Conservation (phyloP, 2,329 filamentous ascomycete species). For the Colletotrichum sojae region DNA sequence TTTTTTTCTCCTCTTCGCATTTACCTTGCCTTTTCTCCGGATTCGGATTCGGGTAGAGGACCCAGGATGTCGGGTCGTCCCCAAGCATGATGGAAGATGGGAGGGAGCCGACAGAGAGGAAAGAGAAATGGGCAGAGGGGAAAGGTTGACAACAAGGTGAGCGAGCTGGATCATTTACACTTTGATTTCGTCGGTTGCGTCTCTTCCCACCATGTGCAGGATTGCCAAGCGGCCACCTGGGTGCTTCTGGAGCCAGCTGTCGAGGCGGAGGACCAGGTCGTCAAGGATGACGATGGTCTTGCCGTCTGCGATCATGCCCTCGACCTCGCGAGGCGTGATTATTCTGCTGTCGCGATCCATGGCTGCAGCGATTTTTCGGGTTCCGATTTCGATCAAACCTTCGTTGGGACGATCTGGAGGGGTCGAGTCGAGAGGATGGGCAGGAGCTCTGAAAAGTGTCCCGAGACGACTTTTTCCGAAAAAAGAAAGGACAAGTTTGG, state of each 20-base stretch:
- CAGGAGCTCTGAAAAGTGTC: too few species aligned
- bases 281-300: slow-evolving; percentile 70
- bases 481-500: too few species aligned
- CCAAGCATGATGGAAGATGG: neutral
- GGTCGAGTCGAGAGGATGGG: neutral
- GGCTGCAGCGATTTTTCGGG: neutral
- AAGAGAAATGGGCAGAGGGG: neutral
- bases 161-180: slow-evolving; percentile 58
- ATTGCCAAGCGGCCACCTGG: slow-evolving; percentile 73
- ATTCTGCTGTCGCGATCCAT: slow-evolving; percentile 58
- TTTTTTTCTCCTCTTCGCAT: slow-evolving; percentile 4
- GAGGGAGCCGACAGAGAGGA: neutral
- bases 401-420: neutral
- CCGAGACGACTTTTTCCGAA: too few species aligned
- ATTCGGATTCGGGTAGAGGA: slow-evolving; percentile 4
- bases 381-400: neutral
- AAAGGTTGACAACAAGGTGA: slow-evolving; percentile 16
- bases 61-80: neutral
- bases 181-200: slow-evolving; percentile 72
- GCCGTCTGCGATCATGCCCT: slow-evolving; percentile 68
- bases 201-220: slow-evolving; percentile 72
- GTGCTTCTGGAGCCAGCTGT: slow-evolving; percentile 71
- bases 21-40: slow-evolving; percentile 7
- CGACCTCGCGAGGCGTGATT: slow-evolving; percentile 61
- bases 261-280: slow-evolving; percentile 67